Conservation (phyloP, 73 alveolate genomes). For the Tetrahymena thermophila region DNA sequence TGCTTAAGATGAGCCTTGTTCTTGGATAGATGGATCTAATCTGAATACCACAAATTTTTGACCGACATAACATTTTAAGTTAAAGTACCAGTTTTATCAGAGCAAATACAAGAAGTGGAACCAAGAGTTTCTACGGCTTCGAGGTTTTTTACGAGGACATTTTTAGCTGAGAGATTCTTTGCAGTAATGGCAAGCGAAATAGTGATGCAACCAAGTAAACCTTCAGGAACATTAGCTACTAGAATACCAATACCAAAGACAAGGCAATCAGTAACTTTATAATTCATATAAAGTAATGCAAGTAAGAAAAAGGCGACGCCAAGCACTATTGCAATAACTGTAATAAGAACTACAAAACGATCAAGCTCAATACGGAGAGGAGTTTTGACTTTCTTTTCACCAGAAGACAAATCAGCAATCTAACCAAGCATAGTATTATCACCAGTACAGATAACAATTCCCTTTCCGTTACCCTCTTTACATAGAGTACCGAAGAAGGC, state of each 20-base stretch:
- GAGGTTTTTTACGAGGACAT: conserved; percentile 84
- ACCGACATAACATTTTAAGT: conserved; percentile 79
- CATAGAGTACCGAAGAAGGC: conserved; percentile 89
- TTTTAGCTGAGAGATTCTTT: conserved; percentile 77
- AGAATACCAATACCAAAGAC: conserved; percentile 89
- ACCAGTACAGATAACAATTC: conserved; percentile 87
- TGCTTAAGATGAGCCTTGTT: conserved; percentile 56
- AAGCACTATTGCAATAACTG: conserved; percentile 79
- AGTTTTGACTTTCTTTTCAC: conserved; percentile 79
- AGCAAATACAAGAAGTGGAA: conserved; percentile 91
- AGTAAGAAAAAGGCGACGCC: conserved; percentile 82
- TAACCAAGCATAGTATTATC: conserved; percentile 90
- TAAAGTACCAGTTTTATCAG: conserved; percentile 92
- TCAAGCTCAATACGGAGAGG: conserved; percentile 81
- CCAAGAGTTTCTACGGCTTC: conserved; percentile 95
- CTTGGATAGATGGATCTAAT: conserved; percentile 67
- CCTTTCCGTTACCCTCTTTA: conserved; percentile 87
- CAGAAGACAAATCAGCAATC: conserved; percentile 88
- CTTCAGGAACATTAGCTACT: conserved; percentile 97
- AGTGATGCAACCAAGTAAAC: conserved; percentile 86
- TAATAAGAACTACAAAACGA: conserved; percentile 84
- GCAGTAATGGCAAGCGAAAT: conserved; percentile 93
- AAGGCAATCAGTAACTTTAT: conserved; percentile 66
- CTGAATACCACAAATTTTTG: conserved; percentile 75
- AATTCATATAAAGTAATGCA: conserved; percentile 66